A percentile compares a stretch with the other conserved stretches of the same genome.
These are phyloP conservation scores for Yamadazyma ubonensis DNA, from an alignment of 805 yeast species.

Conservation along the genomic window DNA sequence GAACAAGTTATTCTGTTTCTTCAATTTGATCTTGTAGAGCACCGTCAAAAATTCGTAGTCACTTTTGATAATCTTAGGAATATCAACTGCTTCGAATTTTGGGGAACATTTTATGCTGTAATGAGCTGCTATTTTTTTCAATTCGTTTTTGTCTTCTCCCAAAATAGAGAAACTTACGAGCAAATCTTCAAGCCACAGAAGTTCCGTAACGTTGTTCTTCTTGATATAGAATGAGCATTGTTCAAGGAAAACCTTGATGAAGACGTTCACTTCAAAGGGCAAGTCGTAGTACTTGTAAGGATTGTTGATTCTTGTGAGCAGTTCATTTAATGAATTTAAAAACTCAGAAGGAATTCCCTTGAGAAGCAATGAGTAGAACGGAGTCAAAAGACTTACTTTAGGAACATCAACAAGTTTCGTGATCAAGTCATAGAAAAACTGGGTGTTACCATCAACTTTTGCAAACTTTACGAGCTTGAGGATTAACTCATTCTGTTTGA, in stretches of 20 bases:
- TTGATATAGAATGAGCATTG: constrained; percentile 47
- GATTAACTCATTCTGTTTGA: constrained; percentile 11
- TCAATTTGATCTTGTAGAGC: not conserved
- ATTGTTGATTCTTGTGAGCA: constrained; percentile 64
- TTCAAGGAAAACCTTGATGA: constrained; percentile 48
- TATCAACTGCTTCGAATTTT: not conserved
- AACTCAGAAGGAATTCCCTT: constrained; percentile 27
- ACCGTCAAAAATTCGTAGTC: constrained; percentile 16
- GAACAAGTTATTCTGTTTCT: not conserved
- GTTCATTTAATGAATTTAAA: constrained; percentile 72
- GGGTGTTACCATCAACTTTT: constrained; percentile 7
- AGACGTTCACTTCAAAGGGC: constrained; percentile 32
- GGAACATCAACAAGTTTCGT: constrained; percentile 10
- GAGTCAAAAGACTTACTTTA: constrained; percentile 15
- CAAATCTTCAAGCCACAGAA: constrained; percentile 12
- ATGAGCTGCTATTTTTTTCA: constrained; percentile 7
- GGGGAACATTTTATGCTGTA: constrained; percentile 8
- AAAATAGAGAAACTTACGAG: constrained; percentile 10
- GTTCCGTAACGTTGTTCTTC: not conserved
- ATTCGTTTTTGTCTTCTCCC: constrained; percentile 13
- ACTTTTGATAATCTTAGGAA: constrained; percentile 12
- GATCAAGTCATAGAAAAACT: constrained; percentile 25
- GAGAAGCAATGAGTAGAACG: constrained; percentile 13
- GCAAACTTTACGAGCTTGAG: constrained; percentile 11
- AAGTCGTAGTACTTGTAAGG: constrained; percentile 85